Evolutionary conservation across 129 eudicot genomes (phyloP).

Genomic region (Artemisia annua): DNA sequence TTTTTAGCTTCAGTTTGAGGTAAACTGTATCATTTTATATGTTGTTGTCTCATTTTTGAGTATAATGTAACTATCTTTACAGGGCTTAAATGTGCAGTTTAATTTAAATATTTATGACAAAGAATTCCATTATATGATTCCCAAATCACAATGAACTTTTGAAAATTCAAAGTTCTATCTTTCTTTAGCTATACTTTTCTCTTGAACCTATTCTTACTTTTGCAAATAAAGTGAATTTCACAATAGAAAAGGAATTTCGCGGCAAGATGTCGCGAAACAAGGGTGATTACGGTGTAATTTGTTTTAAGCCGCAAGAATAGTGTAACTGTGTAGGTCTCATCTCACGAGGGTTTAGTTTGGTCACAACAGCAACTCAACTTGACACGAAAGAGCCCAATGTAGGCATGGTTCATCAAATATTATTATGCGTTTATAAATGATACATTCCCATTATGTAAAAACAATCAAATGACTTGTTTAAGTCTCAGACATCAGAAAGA

Average conservation of each 20-base stretch:
- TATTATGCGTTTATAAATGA: background rate
- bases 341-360: too few relatives aligned
- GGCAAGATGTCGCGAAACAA: too few relatives aligned
- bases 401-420: conserved; percentile 3
- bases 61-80: conserved; percentile 32
- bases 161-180: background rate
- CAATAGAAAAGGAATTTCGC: too few relatives aligned
- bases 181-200: background rate
- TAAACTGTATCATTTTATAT: conserved; percentile 17
- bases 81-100: conserved; percentile 30
- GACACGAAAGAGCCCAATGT: conserved; percentile 13
- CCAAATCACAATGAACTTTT: background rate
- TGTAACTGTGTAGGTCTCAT: too few relatives aligned
- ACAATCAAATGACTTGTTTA: background rate
- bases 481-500: conserved; percentile 21
- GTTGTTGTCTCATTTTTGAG: conserved; percentile 28
- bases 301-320: too few relatives aligned
- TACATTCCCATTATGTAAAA: conserved; percentile 6
- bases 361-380: background rate
- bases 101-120: conserved; percentile 11
- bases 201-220: background rate
- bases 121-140: conserved; percentile 1
- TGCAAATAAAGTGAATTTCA: background rate
- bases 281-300: too few relatives aligned
- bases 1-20: conserved; percentile 42